Evolutionary conservation across 176 grass and related monocot genomes (phyloP).

Genomic region (Carex pumila): DNA sequence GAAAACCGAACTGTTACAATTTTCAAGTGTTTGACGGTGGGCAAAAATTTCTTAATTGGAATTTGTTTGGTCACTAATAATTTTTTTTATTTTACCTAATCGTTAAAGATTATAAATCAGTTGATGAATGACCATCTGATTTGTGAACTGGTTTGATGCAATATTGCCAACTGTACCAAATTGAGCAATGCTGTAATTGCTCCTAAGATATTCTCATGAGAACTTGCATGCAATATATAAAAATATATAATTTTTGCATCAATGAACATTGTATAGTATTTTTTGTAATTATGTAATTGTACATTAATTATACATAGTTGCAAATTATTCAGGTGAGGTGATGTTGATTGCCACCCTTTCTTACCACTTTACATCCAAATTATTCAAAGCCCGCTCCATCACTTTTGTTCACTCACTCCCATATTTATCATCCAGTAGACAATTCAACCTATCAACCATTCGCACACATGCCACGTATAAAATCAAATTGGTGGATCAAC

Average conservation of each 20-base stretch:
- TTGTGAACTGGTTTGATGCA: background rate
- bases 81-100: background rate
- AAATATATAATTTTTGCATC: background rate
- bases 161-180: background rate
- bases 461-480: conserved; percentile 38
- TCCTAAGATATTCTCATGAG: background rate
- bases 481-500: conserved; percentile 52
- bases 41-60: background rate
- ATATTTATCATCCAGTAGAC: conserved; percentile 6
- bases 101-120: too few species aligned
- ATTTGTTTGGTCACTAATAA: background rate
- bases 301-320: background rate
- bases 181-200: background rate
- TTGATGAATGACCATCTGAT: background rate
- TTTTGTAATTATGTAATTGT: background rate
- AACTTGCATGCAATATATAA: background rate
- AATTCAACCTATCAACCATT: conserved; percentile 6
- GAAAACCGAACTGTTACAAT: background rate
- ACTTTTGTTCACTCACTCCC: background rate
- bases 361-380: background rate
- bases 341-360: conserved; percentile 3
- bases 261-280: background rate
- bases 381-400: background rate
- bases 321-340: background rate
- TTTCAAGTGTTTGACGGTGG: background rate